These are phyloP conservation scores for Hermanozyma aechmeae DNA, from an alignment of 805 yeast genomes.

Conservation along the genomic window DNA sequence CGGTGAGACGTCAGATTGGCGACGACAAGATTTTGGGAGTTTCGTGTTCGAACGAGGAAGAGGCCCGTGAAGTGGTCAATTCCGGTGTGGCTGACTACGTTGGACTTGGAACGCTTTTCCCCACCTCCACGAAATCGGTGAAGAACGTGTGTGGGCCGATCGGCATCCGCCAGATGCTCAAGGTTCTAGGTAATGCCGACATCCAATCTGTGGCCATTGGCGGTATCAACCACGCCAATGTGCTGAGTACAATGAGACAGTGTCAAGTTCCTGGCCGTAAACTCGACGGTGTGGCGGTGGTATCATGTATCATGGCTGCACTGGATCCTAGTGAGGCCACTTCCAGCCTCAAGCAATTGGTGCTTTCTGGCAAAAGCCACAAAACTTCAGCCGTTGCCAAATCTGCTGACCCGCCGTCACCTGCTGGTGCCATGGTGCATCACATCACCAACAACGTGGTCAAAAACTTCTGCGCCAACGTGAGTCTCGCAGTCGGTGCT, in stretches of 20 bases:
- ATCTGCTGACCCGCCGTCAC: not conserved
- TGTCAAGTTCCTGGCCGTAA: constrained; percentile 35
- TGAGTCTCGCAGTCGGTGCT: constrained; percentile 73
- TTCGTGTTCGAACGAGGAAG: constrained; percentile 53
- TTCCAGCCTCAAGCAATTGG: not conserved
- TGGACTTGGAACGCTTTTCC: constrained; percentile 75
- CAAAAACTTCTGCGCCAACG: constrained; percentile 80
- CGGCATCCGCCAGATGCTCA: constrained; percentile 50
- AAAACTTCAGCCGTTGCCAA: not conserved
- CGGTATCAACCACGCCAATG: constrained; percentile 60
- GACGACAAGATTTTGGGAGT: constrained; percentile 72
- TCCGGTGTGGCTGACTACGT: constrained; percentile 62
- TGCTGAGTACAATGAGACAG: constrained; percentile 46
- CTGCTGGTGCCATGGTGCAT: constrained; percentile 76
- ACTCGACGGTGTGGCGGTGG: constrained; percentile 82
- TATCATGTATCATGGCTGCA: constrained; percentile 73
- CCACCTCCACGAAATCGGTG: constrained; percentile 55
- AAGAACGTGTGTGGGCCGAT: constrained; percentile 48
- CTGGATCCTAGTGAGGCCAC: constrained; percentile 46
- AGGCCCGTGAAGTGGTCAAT: constrained; percentile 40
- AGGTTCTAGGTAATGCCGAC: constrained; percentile 27
- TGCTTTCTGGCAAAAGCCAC: not conserved
- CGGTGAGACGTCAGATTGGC: constrained; percentile 60
- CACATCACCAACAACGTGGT: constrained; percentile 88
- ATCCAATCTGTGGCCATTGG: constrained; percentile 72